Evolutionary conservation across 1,284 basidiomycete genomes (phyloP).

Genomic region (Ganoderma lucidum): DNA sequence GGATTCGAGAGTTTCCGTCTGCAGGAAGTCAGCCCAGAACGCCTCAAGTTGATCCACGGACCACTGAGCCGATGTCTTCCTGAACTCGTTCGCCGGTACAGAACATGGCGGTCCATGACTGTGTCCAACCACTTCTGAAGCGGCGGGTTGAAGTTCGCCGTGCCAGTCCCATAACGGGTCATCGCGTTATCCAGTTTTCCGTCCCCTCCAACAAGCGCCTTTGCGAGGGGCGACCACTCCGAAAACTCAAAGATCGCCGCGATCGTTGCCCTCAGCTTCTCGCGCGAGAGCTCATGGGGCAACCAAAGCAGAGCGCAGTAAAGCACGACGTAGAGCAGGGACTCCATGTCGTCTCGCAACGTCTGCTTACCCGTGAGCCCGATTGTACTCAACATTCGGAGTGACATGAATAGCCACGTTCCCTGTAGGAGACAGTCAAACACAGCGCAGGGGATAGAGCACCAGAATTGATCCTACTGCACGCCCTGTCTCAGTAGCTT

Average conservation of each 20-base stretch:
- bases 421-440: conserved; percentile 8
- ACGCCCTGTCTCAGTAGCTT: neutral
- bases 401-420: conserved; percentile 24
- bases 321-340: conserved; percentile 27
- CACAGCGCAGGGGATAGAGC: too few species aligned
- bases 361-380: neutral
- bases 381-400: neutral
- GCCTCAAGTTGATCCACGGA: neutral
- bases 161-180: neutral
- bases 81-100: too few species aligned
- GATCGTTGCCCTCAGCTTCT: too few species aligned
- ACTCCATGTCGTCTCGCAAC: conserved; percentile 28
- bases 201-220: neutral
- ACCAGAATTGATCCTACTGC: neutral
- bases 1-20: neutral
- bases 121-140: neutral
- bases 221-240: too few species aligned
- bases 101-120: neutral
- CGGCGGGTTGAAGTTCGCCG: neutral
- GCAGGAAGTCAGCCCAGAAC: neutral
- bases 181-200: neutral
- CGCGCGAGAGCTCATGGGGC: conserved; percentile 8
- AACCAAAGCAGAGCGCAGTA: conserved; percentile 19
- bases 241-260: too few species aligned
- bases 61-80: too few species aligned